Conservation (phyloP, 306 rosid species). For the Dryas drummondii region DNA sequence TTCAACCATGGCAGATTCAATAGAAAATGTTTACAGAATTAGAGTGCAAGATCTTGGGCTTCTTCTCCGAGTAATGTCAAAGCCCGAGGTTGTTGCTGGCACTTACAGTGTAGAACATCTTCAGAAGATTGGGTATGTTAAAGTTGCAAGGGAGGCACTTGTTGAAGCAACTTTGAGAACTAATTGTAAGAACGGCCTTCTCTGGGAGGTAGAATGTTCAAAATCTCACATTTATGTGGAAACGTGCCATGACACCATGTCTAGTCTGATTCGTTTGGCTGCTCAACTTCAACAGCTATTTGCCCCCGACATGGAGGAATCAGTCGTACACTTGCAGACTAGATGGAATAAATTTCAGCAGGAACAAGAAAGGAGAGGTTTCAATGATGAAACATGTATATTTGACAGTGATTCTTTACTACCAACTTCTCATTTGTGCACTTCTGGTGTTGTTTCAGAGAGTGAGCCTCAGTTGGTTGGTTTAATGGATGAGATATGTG, state of each 20-base stretch:
- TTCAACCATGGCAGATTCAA: slow-evolving; percentile 45
- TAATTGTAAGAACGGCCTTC: slow-evolving; percentile 69
- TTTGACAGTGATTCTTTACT: slow-evolving; percentile 30
- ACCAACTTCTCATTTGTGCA: slow-evolving; percentile 45
- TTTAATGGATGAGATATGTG: slow-evolving; percentile 84
- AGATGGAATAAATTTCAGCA: slow-evolving; percentile 84
- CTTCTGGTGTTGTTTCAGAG: slow-evolving; percentile 32
- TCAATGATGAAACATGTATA: slow-evolving; percentile 35
- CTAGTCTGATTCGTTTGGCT: slow-evolving; percentile 71
- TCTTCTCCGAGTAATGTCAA: slow-evolving; percentile 52
- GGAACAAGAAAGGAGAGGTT: slow-evolving; percentile 56
- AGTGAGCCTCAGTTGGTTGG: slow-evolving; percentile 53
- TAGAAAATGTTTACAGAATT: slow-evolving; percentile 51
- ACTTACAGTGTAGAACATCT: slow-evolving; percentile 64
- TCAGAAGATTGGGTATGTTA: slow-evolving; percentile 69
- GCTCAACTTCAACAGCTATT: slow-evolving; percentile 84
- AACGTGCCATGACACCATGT: slow-evolving; percentile 84
- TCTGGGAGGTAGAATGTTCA: slow-evolving; percentile 81
- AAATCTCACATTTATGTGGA: slow-evolving; percentile 68
- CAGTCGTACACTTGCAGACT: slow-evolving; percentile 83
- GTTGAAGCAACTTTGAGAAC: slow-evolving; percentile 75
- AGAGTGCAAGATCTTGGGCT: slow-evolving; percentile 79
- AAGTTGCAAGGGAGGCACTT: slow-evolving; percentile 78
- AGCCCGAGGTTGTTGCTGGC: slow-evolving; percentile 43
- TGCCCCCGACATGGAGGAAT: slow-evolving; percentile 97